A percentile compares a stretch with the other conserved stretches of the same genome.
phyloP scores from a whole-genome alignment of 192 early-diverging fungal genomes.

The Coemansia sp. region DNA sequence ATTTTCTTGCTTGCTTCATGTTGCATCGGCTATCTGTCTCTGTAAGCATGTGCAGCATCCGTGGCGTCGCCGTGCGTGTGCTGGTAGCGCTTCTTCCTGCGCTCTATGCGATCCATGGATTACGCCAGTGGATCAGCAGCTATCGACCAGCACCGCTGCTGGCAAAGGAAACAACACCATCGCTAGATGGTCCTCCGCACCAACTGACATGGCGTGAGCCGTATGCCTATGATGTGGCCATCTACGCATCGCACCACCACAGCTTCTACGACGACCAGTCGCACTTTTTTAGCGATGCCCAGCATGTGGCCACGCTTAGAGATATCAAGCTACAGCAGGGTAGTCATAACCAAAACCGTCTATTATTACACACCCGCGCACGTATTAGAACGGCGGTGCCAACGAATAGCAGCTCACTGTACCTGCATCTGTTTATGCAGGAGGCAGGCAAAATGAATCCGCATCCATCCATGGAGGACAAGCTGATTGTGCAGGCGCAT shows the following conservation, averaged over 20 bases:
- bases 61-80: not conserved
- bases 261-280: conserved; percentile 22
- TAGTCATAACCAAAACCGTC: too few species aligned
- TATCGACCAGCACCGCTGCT: not conserved
- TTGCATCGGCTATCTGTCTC: not conserved
- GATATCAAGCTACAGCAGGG: not conserved
- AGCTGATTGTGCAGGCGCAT: conserved; percentile 1
- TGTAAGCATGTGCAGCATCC: not conserved
- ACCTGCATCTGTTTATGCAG: conserved; percentile 20
- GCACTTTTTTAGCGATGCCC: conserved; percentile 6
- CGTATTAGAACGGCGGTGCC: not conserved
- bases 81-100: not conserved
- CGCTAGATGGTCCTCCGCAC: not conserved
- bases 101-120: not conserved
- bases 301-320: conserved; percentile 2
- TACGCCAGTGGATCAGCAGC: not conserved
- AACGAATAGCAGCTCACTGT: not conserved
- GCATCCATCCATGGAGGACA: conserved; percentile 13
- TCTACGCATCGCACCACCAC: conserved; percentile 7
- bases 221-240: conserved; percentile 4
- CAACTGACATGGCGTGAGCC: conserved; percentile 9
- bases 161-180: not conserved
- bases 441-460: conserved; percentile 6
- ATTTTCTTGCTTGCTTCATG: not conserved
- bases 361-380: not conserved